These are phyloP conservation scores for Paxillus ammoniavirescens DNA, from an alignment of 768 basidiomycete genomes.

Conservation along the genomic window DNA sequence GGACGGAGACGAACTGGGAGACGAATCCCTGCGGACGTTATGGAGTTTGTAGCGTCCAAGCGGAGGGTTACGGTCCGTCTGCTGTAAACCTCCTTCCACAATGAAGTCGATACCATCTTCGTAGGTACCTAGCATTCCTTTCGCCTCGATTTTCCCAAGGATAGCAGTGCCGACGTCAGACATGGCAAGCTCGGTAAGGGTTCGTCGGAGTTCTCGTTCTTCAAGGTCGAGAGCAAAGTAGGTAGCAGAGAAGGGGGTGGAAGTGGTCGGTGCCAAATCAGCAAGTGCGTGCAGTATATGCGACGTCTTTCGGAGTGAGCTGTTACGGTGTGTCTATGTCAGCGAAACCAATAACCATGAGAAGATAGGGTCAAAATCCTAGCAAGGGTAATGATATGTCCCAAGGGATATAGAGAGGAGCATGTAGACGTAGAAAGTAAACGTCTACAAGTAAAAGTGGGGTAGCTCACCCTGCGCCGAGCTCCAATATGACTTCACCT, in stretches of 20 bases:
- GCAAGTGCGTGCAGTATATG: constrained; percentile 76
- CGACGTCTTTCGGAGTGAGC: constrained; percentile 86
- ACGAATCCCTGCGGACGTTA: constrained; percentile 26
- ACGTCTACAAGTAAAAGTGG: neutral
- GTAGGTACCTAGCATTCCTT: constrained; percentile 90
- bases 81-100: constrained; percentile 37
- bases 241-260: constrained; percentile 52
- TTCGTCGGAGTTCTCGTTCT: constrained; percentile 78
- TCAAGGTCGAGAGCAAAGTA: constrained; percentile 96
- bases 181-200: constrained; percentile 61
- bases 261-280: constrained; percentile 39
- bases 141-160: constrained; percentile 69
- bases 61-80: constrained; percentile 1
- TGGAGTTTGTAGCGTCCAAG: constrained; percentile 10
- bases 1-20: constrained; percentile 40
- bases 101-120: constrained; percentile 85
- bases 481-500: constrained; percentile 72
- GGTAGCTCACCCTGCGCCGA: constrained; percentile 85
- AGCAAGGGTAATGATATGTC: neutral
- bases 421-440: too few species aligned
- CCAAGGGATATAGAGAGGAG: neutral
- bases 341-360: constrained; percentile 2
- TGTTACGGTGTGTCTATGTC: constrained; percentile 29
- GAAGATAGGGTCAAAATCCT: neutral
- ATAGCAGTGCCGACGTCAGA: constrained; percentile 64